These are phyloP conservation scores for Exsudoporus frostii DNA, from an alignment of 768 basidiomycete genomes.

Conservation along the genomic window DNA sequence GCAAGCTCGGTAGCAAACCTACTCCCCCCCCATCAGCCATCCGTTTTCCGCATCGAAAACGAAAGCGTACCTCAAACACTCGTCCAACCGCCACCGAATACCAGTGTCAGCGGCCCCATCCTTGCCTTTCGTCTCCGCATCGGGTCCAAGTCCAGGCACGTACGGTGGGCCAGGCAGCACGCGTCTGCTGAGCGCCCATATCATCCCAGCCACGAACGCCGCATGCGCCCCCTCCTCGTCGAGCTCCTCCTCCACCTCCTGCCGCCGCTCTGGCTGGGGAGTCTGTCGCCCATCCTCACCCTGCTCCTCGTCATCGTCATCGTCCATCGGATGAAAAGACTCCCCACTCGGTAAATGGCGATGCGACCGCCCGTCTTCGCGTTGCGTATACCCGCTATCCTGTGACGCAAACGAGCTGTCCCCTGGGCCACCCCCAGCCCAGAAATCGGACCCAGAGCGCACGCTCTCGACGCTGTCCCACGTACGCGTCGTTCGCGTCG, in stretches of 20 bases:
- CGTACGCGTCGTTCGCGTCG: background rate
- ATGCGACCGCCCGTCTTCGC: constrained; percentile 5
- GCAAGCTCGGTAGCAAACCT: constrained; percentile 86
- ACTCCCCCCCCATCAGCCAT: background rate
- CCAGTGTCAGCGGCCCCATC: constrained; percentile 32
- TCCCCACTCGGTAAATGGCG: constrained; percentile 21
- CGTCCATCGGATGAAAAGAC: constrained; percentile 34
- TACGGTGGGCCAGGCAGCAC: constrained; percentile 77
- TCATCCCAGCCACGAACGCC: constrained; percentile 86
- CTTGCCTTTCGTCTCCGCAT: constrained; percentile 30
- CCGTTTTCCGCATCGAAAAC: background rate
- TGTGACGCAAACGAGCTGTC: constrained; percentile 21
- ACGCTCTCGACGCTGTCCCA: constrained; percentile 41
- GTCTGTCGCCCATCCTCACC: constrained; percentile 21
- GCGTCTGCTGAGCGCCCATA: constrained; percentile 71
- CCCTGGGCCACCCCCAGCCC: constrained; percentile 44
- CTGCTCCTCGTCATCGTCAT: constrained; percentile 19
- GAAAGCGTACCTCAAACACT: constrained; percentile 63
- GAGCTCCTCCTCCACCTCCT: constrained; percentile 36
- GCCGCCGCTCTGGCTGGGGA: constrained; percentile 12
- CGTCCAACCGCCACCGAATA: constrained; percentile 75
- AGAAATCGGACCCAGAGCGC: constrained; percentile 74
- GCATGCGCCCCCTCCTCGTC: constrained; percentile 80
- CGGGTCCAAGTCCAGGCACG: constrained; percentile 39
- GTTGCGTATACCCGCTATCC: constrained; percentile 15